Percentiles rank a stretch among this genome's conserved stretches.
These are phyloP conservation scores for Fusarium ambrosium DNA, from an alignment of 2,329 filamentous ascomycete genomes.

Conservation along the genomic window DNA sequence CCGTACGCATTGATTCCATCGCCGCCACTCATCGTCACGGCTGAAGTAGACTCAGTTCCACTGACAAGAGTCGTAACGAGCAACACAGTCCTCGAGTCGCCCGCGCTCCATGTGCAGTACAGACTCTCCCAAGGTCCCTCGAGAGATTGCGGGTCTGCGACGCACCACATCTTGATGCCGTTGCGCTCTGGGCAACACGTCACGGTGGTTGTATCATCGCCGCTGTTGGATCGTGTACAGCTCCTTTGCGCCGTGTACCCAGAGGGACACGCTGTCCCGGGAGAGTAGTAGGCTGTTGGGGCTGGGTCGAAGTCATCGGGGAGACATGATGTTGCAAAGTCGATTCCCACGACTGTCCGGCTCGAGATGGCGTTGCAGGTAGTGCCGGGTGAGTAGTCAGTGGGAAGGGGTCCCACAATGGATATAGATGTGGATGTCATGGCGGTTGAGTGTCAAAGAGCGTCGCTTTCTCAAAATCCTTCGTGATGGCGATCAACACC, in stretches of 20 bases:
- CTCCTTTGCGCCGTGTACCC: conserved; percentile 46
- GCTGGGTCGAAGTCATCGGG: conserved; percentile 47
- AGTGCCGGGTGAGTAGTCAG: conserved; percentile 11
- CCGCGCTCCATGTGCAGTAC: conserved; percentile 53
- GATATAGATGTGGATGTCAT: conserved; percentile 17
- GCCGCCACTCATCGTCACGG: conserved; percentile 36
- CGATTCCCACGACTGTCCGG: conserved; percentile 36
- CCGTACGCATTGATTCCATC: conserved; percentile 53
- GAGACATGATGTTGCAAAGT: conserved; percentile 47
- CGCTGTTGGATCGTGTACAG: conserved; percentile 46
- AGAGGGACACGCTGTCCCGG: conserved; percentile 49
- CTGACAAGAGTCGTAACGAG: conserved; percentile 43
- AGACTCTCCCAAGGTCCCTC: conserved; percentile 42
- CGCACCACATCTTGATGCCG: conserved; percentile 48
- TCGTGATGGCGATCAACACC: background rate
- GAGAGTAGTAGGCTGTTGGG: conserved; percentile 49
- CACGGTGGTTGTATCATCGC: conserved; percentile 49
- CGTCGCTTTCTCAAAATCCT: background rate
- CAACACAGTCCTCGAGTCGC: conserved; percentile 39
- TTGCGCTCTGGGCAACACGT: conserved; percentile 52
- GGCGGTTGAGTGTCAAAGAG: background rate
- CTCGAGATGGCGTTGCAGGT: conserved; percentile 33
- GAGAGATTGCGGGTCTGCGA: conserved; percentile 44
- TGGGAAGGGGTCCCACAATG: conserved; percentile 36
- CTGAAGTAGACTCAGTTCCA: conserved; percentile 40